These are phyloP conservation scores for Lachnum nothofagi DNA, from an alignment of 2,329 filamentous ascomycete species.

Conservation along the genomic window DNA sequence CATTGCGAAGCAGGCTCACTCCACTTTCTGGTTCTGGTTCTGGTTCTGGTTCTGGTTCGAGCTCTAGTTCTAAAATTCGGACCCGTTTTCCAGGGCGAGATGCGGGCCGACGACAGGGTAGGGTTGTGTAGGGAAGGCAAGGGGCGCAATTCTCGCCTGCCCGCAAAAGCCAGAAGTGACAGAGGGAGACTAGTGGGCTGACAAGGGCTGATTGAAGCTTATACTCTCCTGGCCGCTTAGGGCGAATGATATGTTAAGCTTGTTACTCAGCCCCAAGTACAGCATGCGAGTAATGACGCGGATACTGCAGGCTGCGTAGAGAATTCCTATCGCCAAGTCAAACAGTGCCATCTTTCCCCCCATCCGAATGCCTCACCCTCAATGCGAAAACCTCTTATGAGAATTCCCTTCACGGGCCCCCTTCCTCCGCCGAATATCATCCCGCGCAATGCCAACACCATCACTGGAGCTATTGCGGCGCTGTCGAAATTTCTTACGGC, in stretches of 20 bases:
- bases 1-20: not conserved
- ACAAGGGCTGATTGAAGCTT: too few relatives aligned
- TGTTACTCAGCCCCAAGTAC: not conserved
- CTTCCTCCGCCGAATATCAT: constrained; percentile 71
- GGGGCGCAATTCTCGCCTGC: too few relatives aligned
- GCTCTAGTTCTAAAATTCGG: too few relatives aligned
- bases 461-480: constrained; percentile 70
- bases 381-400: constrained; percentile 69
- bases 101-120: too few relatives aligned
- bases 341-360: not conserved
- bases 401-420: constrained; percentile 83
- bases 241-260: too few relatives aligned
- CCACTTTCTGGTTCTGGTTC: too few relatives aligned
- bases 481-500: constrained; percentile 70
- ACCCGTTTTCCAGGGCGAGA: too few relatives aligned
- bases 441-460: constrained; percentile 64
- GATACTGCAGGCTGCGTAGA: constrained; percentile 7
- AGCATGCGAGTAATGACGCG: constrained; percentile 17
- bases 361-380: constrained; percentile 4
- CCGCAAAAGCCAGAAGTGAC: too few relatives aligned
- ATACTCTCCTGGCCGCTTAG: too few relatives aligned
- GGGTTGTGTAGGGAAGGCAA: too few relatives aligned
- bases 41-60: too few relatives aligned
- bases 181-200: too few relatives aligned
- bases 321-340: not conserved